Evolutionary conservation across 371 early-diverging fungal genomes (phyloP).

Genomic region (Umbelopsis sp.): DNA sequence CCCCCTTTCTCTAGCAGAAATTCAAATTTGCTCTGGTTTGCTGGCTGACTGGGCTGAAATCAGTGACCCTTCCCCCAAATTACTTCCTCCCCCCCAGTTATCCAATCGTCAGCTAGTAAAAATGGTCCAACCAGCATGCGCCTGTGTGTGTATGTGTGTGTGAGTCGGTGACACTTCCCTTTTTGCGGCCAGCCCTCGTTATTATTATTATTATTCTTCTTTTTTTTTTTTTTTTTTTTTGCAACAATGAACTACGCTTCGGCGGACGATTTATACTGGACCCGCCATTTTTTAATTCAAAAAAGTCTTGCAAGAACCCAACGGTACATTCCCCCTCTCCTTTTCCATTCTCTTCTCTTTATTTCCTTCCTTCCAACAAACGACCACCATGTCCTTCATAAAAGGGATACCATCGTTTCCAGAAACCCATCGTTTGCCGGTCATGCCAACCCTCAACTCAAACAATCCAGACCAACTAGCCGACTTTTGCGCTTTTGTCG

Average conservation of each 20-base stretch:
- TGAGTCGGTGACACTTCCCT: slow-evolving; percentile 8
- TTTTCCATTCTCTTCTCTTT: slow-evolving; percentile 16
- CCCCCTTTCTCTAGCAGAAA: slow-evolving; percentile 4
- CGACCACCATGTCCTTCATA: slow-evolving; percentile 8
- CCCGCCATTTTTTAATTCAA: slow-evolving; percentile 13
- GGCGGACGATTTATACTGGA: slow-evolving; percentile 10
- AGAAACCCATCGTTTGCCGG: slow-evolving; percentile 13
- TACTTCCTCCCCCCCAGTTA: background rate
- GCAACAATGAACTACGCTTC: slow-evolving; percentile 15
- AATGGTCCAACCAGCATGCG: background rate
- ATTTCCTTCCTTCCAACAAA: slow-evolving; percentile 1
- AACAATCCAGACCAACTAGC: slow-evolving; percentile 32
- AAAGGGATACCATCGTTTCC: slow-evolving; percentile 17
- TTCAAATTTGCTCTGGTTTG: background rate
- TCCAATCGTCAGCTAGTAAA: background rate
- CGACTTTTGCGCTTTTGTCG: slow-evolving; percentile 47
- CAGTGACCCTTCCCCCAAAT: too few species aligned
- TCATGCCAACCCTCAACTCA: slow-evolving; percentile 9
- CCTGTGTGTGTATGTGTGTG: background rate
- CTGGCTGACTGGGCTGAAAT: background rate
- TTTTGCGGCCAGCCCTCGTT: slow-evolving; percentile 7
- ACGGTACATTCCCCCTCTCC: background rate
- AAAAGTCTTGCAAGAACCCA: background rate
- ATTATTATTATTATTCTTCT: background rate
- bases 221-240: background rate